Evolutionary conservation across 2,329 filamentous ascomycete species (phyloP).

Genomic region (Stemphylium lycopersici): DNA sequence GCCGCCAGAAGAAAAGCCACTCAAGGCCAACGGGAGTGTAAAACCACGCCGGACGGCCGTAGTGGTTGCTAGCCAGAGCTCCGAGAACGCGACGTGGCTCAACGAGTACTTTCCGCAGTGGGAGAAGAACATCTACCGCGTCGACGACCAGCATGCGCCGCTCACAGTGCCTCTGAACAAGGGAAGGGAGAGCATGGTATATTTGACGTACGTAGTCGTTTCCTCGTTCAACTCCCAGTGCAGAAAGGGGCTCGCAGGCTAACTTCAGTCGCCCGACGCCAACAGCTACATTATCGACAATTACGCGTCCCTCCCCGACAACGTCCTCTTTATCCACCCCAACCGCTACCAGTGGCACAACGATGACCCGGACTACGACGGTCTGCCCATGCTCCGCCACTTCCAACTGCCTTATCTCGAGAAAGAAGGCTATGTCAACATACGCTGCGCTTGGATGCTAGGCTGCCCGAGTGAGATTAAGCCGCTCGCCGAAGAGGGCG

Average conservation of each 20-base stretch:
- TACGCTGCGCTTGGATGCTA: constrained; percentile 60
- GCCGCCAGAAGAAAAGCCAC: constrained; percentile 11
- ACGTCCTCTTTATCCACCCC: constrained; percentile 51
- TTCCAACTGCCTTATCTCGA: constrained; percentile 58
- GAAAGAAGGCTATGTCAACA: constrained; percentile 59
- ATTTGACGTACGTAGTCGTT: constrained; percentile 50
- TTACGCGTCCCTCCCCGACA: constrained; percentile 50
- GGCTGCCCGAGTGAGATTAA: constrained; percentile 60
- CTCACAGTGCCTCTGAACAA: constrained; percentile 56
- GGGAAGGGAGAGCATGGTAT: constrained; percentile 58
- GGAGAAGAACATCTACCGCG: constrained; percentile 52
- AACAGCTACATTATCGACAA: constrained; percentile 51
- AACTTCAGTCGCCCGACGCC: background rate
- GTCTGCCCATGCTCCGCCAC: constrained; percentile 55
- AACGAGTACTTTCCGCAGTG: constrained; percentile 46
- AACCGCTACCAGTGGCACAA: constrained; percentile 58
- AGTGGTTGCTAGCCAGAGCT: constrained; percentile 48
- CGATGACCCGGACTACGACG: constrained; percentile 60
- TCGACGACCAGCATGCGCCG: constrained; percentile 47
- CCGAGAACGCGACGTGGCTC: constrained; percentile 52
- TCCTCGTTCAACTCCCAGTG: no score
- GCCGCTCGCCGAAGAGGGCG: constrained; percentile 50
- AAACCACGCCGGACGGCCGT: constrained; percentile 37
- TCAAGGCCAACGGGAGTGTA: constrained; percentile 18
- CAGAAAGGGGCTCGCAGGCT: background rate